phyloP scores from a whole-genome alignment of 2,329 filamentous ascomycete genomes.

The Fusarium nodosum region DNA sequence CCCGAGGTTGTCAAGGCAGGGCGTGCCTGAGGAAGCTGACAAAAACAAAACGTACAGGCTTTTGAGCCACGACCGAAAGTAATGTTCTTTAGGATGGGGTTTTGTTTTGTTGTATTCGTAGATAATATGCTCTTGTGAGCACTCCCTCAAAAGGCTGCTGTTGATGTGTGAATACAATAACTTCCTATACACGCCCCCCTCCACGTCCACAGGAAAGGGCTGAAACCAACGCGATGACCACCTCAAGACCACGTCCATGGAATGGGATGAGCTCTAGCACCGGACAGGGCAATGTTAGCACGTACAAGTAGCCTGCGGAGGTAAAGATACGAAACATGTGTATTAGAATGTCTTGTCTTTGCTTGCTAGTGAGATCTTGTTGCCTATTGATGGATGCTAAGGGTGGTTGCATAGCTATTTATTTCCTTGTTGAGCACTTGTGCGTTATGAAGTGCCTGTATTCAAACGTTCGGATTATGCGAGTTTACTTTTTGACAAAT shows the following conservation, averaged over 20 bases:
- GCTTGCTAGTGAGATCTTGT: conserved; percentile 12
- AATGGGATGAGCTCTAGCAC: conserved; percentile 41
- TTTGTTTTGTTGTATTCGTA: background rate
- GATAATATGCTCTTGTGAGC: conserved; percentile 17
- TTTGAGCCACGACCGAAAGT: conserved; percentile 22
- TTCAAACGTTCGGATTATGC: conserved; percentile 6
- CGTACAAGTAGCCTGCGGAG: background rate
- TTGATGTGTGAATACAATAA: background rate
- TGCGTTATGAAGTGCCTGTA: conserved; percentile 9
- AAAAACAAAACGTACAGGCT: background rate
- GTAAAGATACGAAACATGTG: background rate
- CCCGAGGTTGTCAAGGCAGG: conserved; percentile 5
- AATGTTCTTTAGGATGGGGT: conserved; percentile 10
- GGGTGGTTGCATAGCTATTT: conserved; percentile 21
- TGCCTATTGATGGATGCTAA: conserved; percentile 25
- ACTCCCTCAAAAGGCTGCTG: conserved; percentile 2
- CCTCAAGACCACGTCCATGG: conserved; percentile 43
- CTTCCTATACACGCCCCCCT: conserved; percentile 18
- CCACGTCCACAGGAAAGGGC: conserved; percentile 19
- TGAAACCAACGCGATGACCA: conserved; percentile 38
- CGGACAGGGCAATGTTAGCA: conserved; percentile 37
- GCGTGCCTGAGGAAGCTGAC: conserved; percentile 12
- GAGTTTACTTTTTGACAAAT: conserved; percentile 1
- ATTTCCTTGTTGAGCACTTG: conserved; percentile 11
- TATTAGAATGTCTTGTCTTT: conserved; percentile 14